A percentile compares a stretch with the other conserved stretches of the same genome.
Conservation (phyloP, 306 rosid genomes). For the Hippophae tibetana region DNA sequence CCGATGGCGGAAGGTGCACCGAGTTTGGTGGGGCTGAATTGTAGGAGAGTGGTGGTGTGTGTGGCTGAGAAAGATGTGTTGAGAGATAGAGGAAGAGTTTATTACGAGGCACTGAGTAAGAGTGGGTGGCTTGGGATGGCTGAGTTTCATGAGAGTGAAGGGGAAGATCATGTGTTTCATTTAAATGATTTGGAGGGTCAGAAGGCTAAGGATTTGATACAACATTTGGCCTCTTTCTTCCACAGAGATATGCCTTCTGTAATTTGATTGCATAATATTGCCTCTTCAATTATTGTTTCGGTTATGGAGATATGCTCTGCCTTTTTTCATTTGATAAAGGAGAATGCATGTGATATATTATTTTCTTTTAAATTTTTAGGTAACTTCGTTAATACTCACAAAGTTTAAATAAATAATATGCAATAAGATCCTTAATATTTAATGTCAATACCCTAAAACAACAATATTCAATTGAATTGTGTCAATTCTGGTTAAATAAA, state of each 20-base stretch:
- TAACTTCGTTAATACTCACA: too few relatives aligned
- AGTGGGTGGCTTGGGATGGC: constrained; percentile 28
- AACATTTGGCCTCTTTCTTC: constrained; percentile 22
- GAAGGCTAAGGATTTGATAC: constrained; percentile 24
- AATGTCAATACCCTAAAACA: too few relatives aligned
- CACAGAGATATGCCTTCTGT: constrained; percentile 22
- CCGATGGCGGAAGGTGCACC: constrained; percentile 27
- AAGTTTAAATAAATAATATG: too few relatives aligned
- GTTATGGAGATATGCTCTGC: too few relatives aligned
- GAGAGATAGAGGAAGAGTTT: constrained; percentile 28
- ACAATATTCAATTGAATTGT: too few relatives aligned
- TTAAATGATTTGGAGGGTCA: constrained; percentile 9
- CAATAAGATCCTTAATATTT: too few relatives aligned
- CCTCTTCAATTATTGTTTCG: not conserved
- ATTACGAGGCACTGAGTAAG: constrained; percentile 20
- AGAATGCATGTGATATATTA: too few relatives aligned
- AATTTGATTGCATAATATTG: not conserved
- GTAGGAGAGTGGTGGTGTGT: constrained; percentile 30
- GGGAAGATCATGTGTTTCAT: constrained; percentile 26
- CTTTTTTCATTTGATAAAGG: too few relatives aligned
- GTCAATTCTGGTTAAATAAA: too few relatives aligned
- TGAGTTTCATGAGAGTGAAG: constrained; percentile 24
- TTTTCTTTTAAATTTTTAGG: too few relatives aligned
- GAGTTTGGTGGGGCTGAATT: constrained; percentile 26
- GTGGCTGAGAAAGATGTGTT: constrained; percentile 36